A percentile compares a stretch with the other conserved stretches of the same genome.
Conservation (phyloP, 805 yeast genomes). For the Saturnispora silvae region DNA sequence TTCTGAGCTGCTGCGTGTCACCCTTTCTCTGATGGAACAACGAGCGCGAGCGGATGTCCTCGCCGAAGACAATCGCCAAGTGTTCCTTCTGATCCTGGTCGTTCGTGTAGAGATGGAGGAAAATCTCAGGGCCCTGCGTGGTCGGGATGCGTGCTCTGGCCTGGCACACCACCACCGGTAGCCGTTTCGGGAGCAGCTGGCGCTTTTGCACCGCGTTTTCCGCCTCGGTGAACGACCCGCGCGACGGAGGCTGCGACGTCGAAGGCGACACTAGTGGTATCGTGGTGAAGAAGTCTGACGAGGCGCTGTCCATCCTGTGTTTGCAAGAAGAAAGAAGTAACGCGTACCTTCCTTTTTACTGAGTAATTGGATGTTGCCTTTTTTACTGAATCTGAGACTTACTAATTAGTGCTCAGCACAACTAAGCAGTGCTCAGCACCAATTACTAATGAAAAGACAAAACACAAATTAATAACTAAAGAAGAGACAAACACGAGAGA, state of each 20-base stretch:
- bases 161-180: conserved; percentile 55
- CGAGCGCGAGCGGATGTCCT: conserved; percentile 69
- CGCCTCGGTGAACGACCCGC: neutral
- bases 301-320: no score
- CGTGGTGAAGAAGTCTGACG: neutral
- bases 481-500: no score
- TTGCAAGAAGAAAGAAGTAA: no score
- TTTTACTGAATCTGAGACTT: no score
- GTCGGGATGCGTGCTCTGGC: conserved; percentile 97
- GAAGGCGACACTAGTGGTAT: neutral
- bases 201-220: neutral
- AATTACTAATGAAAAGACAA: no score
- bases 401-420: no score
- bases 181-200: neutral
- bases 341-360: no score
- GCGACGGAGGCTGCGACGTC: neutral
- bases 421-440: no score
- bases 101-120: conserved; percentile 79
- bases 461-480: no score
- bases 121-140: conserved; percentile 88
- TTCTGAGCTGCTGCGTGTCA: conserved; percentile 84
- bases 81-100: conserved; percentile 88
- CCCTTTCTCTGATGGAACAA: conserved; percentile 46
- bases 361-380: no score
- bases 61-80: conserved; percentile 94